Evolutionary conservation across 495 filamentous ascomycete species (phyloP), one percentile per base, ranked within the genome.

Genomic region (Sabuloglossum arenarium): DNA sequence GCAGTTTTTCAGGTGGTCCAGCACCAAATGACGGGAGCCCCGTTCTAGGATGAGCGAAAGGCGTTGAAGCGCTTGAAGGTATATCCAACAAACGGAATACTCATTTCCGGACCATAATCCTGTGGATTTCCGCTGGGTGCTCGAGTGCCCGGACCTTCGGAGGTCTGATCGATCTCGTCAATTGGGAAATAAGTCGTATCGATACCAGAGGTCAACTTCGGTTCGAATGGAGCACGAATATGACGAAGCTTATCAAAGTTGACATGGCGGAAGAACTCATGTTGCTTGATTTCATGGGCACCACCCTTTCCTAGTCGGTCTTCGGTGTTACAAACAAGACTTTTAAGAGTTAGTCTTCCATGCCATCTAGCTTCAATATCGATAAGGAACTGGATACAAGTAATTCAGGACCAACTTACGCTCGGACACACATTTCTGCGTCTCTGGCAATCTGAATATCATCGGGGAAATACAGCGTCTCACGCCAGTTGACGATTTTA

Each of bases 101-200:
- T 88, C 79, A 97, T 86, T 75, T 96, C 93, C 12, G 80, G 79
- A 54, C 76, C 75, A 59, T 82, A 71, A 24, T 81, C 77, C 1
- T 81, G 78, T 65, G 75, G 71, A 31, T 73, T 73, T 57, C 74
- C 70, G 66, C 79, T 77, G 73, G 86, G 76, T 67, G 79, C 76
- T 69, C 76, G 69, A 71, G 93, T 65, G 69, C 73, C 73, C 30
- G 79, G 37, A 5, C 55, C 79, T n/a, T 58, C 31, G 28, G 46
- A 12, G 12, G 57, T 86, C 71, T 96, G 88, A 59, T 88, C 86
- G 61, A 98, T 94, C 66, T 98, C 91, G 66, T 97, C 90, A 46
- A 86, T 95, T 8, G 91, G 91, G 81, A 98, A 98, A 72, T 98
- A 95, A 24, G 86, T 86, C n/a, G 89, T 91, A 66, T 98, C 91